Conservation (phyloP, 208 protist species). For the Leishmania amazonensis region DNA sequence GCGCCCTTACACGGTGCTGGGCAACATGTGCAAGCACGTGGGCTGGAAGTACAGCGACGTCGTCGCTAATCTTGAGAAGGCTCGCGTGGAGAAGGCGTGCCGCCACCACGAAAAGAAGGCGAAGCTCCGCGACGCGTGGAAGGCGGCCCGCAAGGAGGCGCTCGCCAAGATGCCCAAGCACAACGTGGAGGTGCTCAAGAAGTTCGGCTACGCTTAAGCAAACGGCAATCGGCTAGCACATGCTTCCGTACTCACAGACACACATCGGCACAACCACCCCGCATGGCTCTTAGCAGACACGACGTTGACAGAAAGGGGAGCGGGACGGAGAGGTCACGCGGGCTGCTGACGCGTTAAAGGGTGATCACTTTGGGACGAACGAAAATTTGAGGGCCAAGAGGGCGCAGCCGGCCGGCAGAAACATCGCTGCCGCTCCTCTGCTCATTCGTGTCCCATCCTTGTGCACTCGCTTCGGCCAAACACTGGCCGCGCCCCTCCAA, state of each 20-base stretch:
- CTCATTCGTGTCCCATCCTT: background rate
- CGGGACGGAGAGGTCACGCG: background rate
- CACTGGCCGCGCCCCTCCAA: background rate
- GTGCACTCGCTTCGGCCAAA: background rate
- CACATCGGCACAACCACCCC: background rate
- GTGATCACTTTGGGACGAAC: background rate
- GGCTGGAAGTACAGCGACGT: conserved; percentile 91
- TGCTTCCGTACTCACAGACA: background rate
- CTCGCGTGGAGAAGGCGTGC: conserved; percentile 71
- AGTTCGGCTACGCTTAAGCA: conserved; percentile 87
- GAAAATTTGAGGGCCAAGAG: background rate
- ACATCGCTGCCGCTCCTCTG: background rate
- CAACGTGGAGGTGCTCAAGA: conserved; percentile 88
- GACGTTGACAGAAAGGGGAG: background rate
- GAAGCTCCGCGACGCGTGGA: conserved; percentile 72
- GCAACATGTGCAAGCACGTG: conserved; percentile 89
- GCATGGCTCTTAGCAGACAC: background rate
- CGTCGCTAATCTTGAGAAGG: conserved; percentile 78
- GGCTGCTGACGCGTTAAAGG: background rate
- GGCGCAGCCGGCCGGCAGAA: background rate
- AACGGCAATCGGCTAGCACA: background rate
- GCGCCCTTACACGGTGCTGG: conserved; percentile 82
- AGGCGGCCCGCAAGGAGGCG: conserved; percentile 70
- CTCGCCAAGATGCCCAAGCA: conserved; percentile 82
- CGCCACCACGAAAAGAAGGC: conserved; percentile 75